These are phyloP conservation scores for Erysimum cheiranthoides DNA, from an alignment of 345 rosid species.

Conservation along the genomic window DNA sequence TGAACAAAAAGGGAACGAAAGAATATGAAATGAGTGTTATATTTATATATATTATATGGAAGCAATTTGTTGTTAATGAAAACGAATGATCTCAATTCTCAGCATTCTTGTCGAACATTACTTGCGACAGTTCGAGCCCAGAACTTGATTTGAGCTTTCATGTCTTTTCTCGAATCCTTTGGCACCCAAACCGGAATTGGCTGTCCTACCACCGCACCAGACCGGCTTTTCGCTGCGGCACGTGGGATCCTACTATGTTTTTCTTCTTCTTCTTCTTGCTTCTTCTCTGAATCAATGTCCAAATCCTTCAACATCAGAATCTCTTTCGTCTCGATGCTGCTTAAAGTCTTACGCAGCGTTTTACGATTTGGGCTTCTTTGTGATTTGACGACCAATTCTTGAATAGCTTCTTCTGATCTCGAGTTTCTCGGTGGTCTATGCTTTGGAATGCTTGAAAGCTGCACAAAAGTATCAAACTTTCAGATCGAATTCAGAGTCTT, in stretches of 20 bases:
- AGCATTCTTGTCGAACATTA: slow-evolving; percentile 62
- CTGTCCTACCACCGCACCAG: slow-evolving; percentile 48
- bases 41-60: slow-evolving; percentile 1
- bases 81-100: slow-evolving; percentile 7
- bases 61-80: slow-evolving; percentile 23
- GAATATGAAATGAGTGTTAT: slow-evolving; percentile 31
- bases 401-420: slow-evolving; percentile 46
- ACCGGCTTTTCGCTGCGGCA: slow-evolving; percentile 41
- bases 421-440: slow-evolving; percentile 54
- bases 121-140: slow-evolving; percentile 85
- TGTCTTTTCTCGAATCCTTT: slow-evolving; percentile 53
- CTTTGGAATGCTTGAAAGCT: slow-evolving; percentile 48
- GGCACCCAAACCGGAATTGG: slow-evolving; percentile 53
- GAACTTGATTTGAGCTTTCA: slow-evolving; percentile 71
- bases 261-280: slow-evolving; percentile 44
- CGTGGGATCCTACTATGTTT: slow-evolving; percentile 25
- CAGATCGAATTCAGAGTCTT: slow-evolving; percentile 1
- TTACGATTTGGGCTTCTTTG: slow-evolving; percentile 23
- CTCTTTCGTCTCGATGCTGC: slow-evolving; percentile 56
- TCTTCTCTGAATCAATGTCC: slow-evolving; percentile 54
- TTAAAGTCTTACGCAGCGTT: slow-evolving; percentile 50
- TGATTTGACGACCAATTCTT: slow-evolving; percentile 22
- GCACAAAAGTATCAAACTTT: not conserved
- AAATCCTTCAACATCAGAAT: slow-evolving; percentile 57
- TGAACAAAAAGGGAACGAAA: slow-evolving; percentile 18